Evolutionary conservation across 2,329 filamentous ascomycete genomes (phyloP).

Genomic region (Drechslera avenae): DNA sequence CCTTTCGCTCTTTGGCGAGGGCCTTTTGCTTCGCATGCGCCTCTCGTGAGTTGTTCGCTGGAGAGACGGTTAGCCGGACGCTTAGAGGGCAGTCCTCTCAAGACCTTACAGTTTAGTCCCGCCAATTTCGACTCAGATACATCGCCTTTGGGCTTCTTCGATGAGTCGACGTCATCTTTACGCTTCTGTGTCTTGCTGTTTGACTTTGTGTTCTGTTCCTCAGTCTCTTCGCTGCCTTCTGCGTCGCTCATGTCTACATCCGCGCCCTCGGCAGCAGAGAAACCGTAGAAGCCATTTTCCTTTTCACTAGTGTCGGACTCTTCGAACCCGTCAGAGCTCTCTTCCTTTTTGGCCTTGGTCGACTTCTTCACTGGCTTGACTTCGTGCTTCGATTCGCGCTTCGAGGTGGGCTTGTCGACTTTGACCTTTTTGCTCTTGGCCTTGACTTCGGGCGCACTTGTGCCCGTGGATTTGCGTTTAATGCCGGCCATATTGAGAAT

Average conservation of each 20-base stretch:
- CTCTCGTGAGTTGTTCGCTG: constrained; percentile 77
- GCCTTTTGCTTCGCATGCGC: constrained; percentile 92
- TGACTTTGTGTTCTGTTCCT: constrained; percentile 17
- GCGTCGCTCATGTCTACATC: constrained; percentile 31
- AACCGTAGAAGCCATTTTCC: constrained; percentile 45
- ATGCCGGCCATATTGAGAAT: constrained; percentile 40
- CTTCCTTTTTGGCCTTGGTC: constrained; percentile 34
- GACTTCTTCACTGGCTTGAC: constrained; percentile 36
- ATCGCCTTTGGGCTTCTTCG: constrained; percentile 27
- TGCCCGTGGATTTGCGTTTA: constrained; percentile 39
- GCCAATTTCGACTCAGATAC: constrained; percentile 31
- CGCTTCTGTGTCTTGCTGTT: constrained; percentile 29
- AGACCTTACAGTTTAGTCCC: constrained; percentile 34
- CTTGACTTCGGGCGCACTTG: constrained; percentile 26
- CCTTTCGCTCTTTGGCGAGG: constrained; percentile 84
- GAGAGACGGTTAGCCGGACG: constrained; percentile 16
- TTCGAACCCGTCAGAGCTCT: constrained; percentile 37
- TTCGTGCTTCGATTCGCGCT: constrained; percentile 33
- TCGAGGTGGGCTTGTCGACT: constrained; percentile 40
- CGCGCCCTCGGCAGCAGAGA: constrained; percentile 38
- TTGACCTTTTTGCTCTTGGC: constrained; percentile 48
- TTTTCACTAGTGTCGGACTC: constrained; percentile 47
- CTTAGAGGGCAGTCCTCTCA: background rate
- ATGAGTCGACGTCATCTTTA: constrained; percentile 29
- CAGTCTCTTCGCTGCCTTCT: constrained; percentile 22